Conservation (phyloP, 192 early-diverging fungal species). For the Dimargaris verticillata region DNA sequence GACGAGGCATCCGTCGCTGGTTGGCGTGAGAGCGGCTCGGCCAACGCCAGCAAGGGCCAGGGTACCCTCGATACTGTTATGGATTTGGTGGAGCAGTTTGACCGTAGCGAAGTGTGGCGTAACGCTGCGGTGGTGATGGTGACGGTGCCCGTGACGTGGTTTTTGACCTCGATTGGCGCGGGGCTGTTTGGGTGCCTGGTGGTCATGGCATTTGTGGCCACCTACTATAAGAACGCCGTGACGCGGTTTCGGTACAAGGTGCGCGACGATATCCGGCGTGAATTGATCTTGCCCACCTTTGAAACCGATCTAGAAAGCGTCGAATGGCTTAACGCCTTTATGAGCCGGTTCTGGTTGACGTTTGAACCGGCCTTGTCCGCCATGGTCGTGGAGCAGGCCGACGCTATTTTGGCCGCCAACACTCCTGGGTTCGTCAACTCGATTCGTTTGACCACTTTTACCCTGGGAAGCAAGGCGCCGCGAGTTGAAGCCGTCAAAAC, state of each 20-base stretch:
- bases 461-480: constrained; percentile 61
- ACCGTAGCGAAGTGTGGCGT: constrained; percentile 28
- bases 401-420: constrained; percentile 52
- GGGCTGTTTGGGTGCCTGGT: constrained; percentile 24
- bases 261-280: constrained; percentile 51
- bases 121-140: constrained; percentile 33
- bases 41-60: background rate
- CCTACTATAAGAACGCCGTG: constrained; percentile 59
- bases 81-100: constrained; percentile 27
- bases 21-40: constrained; percentile 3
- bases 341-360: constrained; percentile 73
- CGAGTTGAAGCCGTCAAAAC: constrained; percentile 53
- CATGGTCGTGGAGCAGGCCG: constrained; percentile 49
- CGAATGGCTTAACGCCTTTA: constrained; percentile 85
- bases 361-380: constrained; percentile 75
- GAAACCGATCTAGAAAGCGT: constrained; percentile 41
- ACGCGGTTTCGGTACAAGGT: constrained; percentile 46
- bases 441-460: constrained; percentile 53
- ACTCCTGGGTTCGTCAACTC: constrained; percentile 72
- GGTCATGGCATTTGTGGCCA: constrained; percentile 26
- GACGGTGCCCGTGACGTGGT: constrained; percentile 27
- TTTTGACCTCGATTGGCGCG: constrained; percentile 24
- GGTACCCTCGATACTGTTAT: constrained; percentile 13
- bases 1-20: background rate
- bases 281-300: constrained; percentile 31